Conservation (phyloP, 2,329 filamentous ascomycete genomes). For the Xylaria sp. region DNA sequence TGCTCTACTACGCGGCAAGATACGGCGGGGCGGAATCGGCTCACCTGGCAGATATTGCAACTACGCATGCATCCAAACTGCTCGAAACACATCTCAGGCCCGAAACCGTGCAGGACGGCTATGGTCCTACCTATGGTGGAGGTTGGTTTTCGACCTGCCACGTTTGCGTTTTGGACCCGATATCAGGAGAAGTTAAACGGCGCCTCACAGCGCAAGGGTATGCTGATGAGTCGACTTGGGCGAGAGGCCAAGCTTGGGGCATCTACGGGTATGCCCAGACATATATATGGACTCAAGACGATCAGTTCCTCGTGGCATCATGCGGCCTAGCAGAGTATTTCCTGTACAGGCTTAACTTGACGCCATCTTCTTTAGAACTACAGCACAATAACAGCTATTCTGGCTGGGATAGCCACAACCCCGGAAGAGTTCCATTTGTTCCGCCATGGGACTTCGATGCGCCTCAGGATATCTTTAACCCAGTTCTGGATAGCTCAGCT, state of each 20-base stretch:
- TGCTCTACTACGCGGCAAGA: not conserved
- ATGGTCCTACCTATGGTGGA: not conserved
- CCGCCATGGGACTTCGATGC: not conserved
- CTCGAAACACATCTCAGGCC: not conserved
- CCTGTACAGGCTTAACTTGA: not conserved
- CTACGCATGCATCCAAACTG: not conserved
- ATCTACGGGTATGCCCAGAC: not conserved
- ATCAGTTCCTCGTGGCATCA: not conserved
- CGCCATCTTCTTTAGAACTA: not conserved
- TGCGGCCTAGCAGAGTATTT: conserved; percentile 1
- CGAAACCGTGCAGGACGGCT: not conserved
- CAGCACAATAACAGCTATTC: not conserved
- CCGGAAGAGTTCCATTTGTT: not conserved
- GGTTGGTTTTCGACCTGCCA: not conserved
- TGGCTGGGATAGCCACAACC: not conserved
- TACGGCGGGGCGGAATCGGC: not conserved
- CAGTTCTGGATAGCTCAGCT: not conserved
- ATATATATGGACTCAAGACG: not conserved
- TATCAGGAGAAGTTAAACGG: not conserved
- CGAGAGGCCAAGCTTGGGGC: not conserved
- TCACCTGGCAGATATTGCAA: not conserved
- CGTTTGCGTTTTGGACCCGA: not conserved
- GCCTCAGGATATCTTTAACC: not conserved
- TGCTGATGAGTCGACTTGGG: not conserved
- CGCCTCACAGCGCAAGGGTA: not conserved